Evolutionary conservation across 768 basidiomycete species (phyloP).

Genomic region (Pisolithus sp.): DNA sequence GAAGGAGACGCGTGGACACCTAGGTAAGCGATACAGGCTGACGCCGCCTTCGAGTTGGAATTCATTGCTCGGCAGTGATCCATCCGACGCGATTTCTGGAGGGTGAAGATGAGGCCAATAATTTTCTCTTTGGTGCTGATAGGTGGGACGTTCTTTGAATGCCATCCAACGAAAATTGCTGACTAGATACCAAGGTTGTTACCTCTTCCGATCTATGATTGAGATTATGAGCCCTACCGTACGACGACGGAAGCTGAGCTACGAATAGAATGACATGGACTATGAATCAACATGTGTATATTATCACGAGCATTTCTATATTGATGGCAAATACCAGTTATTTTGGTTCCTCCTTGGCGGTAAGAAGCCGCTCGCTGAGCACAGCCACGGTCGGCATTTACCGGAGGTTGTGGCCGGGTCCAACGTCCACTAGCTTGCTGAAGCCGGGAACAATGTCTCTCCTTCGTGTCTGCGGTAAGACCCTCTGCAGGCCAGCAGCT

Average conservation of each 20-base stretch:
- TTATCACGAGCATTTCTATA: not conserved
- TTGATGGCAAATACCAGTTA: no score
- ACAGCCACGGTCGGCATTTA: no score
- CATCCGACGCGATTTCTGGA: conserved; percentile 86
- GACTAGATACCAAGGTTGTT: conserved; percentile 38
- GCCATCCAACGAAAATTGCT: conserved; percentile 1
- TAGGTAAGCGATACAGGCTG: conserved; percentile 51
- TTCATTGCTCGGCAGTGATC: conserved; percentile 46
- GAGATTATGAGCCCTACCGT: conserved; percentile 3
- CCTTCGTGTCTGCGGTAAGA: conserved; percentile 39
- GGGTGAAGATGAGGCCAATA: conserved; percentile 86
- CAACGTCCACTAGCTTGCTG: no score
- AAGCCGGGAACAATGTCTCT: conserved; percentile 44
- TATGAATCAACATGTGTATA: not conserved
- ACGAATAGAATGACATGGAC: not conserved
- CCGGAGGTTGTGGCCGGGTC: no score
- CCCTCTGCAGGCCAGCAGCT: conserved; percentile 17
- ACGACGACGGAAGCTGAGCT: not conserved
- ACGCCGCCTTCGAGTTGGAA: not conserved
- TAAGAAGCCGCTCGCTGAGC: no score
- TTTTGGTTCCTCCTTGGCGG: no score
- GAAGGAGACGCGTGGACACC: conserved; percentile 71
- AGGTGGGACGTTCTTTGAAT: conserved; percentile 35
- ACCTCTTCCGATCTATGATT: conserved; percentile 72
- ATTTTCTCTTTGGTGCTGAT: conserved; percentile 91